Conservation (phyloP, 768 basidiomycete species). For the Daedaleopsis nitida region DNA sequence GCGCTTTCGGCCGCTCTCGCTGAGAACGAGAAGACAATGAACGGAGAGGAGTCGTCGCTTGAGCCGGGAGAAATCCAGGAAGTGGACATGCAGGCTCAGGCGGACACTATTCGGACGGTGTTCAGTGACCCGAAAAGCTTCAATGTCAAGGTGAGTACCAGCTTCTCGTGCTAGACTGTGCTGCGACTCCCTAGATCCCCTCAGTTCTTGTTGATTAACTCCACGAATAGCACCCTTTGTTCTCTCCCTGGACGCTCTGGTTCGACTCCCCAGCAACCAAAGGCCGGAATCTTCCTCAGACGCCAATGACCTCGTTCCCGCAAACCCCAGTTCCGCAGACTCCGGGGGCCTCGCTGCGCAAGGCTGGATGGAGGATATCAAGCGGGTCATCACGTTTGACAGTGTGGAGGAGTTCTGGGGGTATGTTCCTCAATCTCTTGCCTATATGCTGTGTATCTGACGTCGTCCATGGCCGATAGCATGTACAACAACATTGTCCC, state of each 20-base stretch:
- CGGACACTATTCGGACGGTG: slow-evolving; percentile 85
- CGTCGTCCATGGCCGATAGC: slow-evolving; percentile 38
- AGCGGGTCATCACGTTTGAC: slow-evolving; percentile 93
- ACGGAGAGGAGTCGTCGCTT: slow-evolving; percentile 31
- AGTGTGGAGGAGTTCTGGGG: slow-evolving; percentile 99
- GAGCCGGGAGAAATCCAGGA: slow-evolving; percentile 90
- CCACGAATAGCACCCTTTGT: slow-evolving; percentile 78
- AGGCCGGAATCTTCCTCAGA: slow-evolving; percentile 85
- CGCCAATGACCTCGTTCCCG: slow-evolving; percentile 75
- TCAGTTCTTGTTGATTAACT: not conserved
- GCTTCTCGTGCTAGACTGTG: not conserved
- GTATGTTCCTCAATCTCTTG: slow-evolving; percentile 44
- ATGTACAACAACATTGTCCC: slow-evolving; percentile 97
- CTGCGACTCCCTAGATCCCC: not conserved
- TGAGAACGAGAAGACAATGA: slow-evolving; percentile 44
- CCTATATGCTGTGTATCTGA: slow-evolving; percentile 13
- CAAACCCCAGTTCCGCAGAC: slow-evolving; percentile 80
- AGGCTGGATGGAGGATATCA: slow-evolving; percentile 99
- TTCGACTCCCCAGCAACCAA: slow-evolving; percentile 95
- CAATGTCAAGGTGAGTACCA: slow-evolving; percentile 82
- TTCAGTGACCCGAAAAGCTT: slow-evolving; percentile 92
- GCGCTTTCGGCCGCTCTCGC: slow-evolving; percentile 75
- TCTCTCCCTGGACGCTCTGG: slow-evolving; percentile 96
- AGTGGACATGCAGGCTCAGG: slow-evolving; percentile 81
- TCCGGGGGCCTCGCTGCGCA: slow-evolving; percentile 74